Evolutionary conservation across 805 yeast genomes (phyloP), one percentile per base, ranked within the genome.

Genomic region (Citeromyces matritensis): DNA sequence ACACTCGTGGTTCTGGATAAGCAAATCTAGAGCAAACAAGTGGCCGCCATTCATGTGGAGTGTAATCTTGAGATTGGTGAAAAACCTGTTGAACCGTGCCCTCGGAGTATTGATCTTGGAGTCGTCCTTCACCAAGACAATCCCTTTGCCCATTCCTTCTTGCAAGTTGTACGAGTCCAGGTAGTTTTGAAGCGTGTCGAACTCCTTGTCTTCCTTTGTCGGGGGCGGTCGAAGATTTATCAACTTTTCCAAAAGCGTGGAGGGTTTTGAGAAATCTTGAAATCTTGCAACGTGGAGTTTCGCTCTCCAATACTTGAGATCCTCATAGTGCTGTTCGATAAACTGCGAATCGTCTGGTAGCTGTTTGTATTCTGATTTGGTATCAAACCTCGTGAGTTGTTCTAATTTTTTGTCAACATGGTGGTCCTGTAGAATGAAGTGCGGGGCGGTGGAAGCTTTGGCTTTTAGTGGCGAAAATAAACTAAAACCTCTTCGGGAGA

Each of bases 1-100:
- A 8, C 57, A 55, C 35, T 49, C 44, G 33, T 66, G 68, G 37
- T 66, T 69, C 31, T 67, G 63, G 13, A 70, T 43, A 27, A 75
- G 43, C 1, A 75, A 55, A 42, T 76, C 84, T 42, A 76, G 59
- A 9, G 69, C 59, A 32, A 65, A 66, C 2, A 75, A 57, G 40
- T 71, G 65, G 1, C 75, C 77, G 11, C 78, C 76, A 41, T 76
- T 75, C 23, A 68, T 40, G 11, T 51, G 48, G 27, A 67, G 46
- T 23, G 73, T 54, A 35, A 58, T 42, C 40, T 57, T 56, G 29
- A 67, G 53, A 29, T 60, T 64, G 23, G 49, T 48, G 5, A 62
- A 44, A 35, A 67, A 58, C 30, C 56, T 45, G 32, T 50, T 46
- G 33, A 45, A 48, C 21, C 31, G 42, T 29, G 39, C 42, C 30